Evolutionary conservation across 2,329 filamentous ascomycete species (phyloP).

Genomic region (Trichoderma atroviride): DNA sequence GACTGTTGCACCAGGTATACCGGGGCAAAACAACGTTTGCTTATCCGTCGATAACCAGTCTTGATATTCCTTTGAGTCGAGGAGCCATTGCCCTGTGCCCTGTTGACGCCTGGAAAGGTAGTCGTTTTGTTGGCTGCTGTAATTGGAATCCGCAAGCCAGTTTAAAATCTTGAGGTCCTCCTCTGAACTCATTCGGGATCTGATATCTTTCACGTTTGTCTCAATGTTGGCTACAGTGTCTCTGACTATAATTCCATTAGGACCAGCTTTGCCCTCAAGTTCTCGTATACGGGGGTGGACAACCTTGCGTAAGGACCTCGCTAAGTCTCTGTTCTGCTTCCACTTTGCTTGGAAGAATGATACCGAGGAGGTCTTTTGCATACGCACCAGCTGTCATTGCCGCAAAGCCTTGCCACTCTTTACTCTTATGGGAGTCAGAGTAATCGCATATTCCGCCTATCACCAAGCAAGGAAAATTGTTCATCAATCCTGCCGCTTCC

Average conservation of each 20-base stretch:
- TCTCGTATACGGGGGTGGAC: not conserved
- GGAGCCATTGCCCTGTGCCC: not conserved
- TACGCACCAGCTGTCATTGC: not conserved
- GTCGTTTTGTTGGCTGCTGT: not conserved
- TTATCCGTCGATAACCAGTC: not conserved
- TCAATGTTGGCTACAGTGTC: not conserved
- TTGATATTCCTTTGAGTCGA: not conserved
- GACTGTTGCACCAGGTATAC: not conserved
- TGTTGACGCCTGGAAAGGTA: not conserved
- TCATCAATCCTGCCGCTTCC: not conserved
- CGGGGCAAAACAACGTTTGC: not conserved
- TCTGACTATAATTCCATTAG: not conserved
- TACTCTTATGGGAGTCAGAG: not conserved
- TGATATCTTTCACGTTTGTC: not conserved
- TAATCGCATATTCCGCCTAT: not conserved
- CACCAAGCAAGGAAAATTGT: not conserved
- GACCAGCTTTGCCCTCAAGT: not conserved
- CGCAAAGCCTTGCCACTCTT: not conserved
- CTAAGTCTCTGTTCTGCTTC: not conserved
- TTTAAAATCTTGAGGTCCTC: not conserved
- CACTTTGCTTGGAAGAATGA: not conserved
- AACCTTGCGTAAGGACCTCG: not conserved
- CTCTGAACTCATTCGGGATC: not conserved
- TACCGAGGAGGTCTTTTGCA: not conserved
- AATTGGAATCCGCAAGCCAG: not conserved